Evolutionary conservation across 805 yeast genomes (phyloP).

Genomic region (Groenewaldozyma salmanticensis): DNA sequence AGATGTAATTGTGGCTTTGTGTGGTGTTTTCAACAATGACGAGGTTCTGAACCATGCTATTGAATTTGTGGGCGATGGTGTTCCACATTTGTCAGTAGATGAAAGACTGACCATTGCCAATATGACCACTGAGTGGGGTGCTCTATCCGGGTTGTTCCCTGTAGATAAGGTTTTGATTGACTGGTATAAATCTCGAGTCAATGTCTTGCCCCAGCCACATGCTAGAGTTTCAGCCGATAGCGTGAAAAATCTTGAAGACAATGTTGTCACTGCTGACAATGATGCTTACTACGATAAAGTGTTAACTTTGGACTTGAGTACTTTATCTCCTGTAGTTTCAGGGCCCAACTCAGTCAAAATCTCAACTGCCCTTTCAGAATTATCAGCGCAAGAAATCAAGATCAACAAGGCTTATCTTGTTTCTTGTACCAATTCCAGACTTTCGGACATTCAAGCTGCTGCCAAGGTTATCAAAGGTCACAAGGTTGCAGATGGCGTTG

Average conservation of each 20-base stretch:
- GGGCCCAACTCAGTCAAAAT: conserved; percentile 98
- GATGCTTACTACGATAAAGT: conserved; percentile 87
- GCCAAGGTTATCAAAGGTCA: conserved; percentile 77
- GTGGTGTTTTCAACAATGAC: conserved; percentile 86
- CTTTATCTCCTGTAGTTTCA: conserved; percentile 79
- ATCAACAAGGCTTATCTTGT: conserved; percentile 93
- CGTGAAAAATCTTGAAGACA: conserved; percentile 41
- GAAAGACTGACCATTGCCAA: conserved; percentile 88
- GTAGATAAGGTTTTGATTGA: conserved; percentile 68
- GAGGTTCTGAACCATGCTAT: conserved; percentile 91
- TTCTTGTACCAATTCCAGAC: conserved; percentile 94
- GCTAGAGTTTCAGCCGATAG: conserved; percentile 67
- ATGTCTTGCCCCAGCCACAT: conserved; percentile 57
- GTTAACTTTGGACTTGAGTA: conserved; percentile 65
- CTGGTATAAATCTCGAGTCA: conserved; percentile 64
- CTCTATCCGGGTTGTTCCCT: conserved; percentile 95
- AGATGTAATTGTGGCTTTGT: conserved; percentile 91
- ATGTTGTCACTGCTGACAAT: conserved; percentile 45
- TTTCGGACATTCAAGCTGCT: conserved; percentile 89
- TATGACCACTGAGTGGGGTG: conserved; percentile 99
- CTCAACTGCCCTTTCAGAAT: conserved; percentile 64
- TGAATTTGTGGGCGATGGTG: conserved; percentile 81
- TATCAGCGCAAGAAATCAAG: conserved; percentile 61
- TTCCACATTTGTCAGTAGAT: conserved; percentile 61
- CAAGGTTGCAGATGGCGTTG: conserved; percentile 80